Conservation (phyloP, 345 rosid species). For the Salix koriyanagi region DNA sequence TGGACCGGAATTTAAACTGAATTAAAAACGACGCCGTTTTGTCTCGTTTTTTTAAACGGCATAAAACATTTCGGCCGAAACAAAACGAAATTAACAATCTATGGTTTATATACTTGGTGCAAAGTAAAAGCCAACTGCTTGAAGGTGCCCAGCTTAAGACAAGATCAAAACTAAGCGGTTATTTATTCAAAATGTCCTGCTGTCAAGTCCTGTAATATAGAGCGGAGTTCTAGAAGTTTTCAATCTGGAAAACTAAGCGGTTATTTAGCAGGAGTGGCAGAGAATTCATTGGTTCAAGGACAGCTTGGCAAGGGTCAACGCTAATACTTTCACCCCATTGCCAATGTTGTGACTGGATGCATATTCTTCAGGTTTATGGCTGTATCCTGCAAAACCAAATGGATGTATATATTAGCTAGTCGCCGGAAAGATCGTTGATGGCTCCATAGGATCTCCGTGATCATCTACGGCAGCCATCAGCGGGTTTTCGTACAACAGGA, state of each 20-base stretch:
- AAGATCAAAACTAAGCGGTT: too few relatives aligned
- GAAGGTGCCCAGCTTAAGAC: too few relatives aligned
- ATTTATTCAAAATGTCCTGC: neutral
- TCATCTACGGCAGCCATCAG: neutral
- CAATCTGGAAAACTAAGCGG: neutral
- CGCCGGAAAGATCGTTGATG: neutral
- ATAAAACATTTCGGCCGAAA: too few relatives aligned
- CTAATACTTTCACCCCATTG: conserved; percentile 79
- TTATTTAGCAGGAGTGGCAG: neutral
- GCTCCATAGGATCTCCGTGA: neutral
- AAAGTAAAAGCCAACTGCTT: too few relatives aligned
- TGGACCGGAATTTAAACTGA: too few relatives aligned
- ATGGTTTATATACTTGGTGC: too few relatives aligned
- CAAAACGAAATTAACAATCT: too few relatives aligned
- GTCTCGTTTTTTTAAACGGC: too few relatives aligned
- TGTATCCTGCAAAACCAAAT: conserved; percentile 63
- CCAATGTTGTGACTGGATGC: conserved; percentile 60
- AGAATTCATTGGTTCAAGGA: conserved; percentile 33
- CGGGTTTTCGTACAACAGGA: neutral
- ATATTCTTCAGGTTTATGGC: conserved; percentile 91
- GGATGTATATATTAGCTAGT: neutral
- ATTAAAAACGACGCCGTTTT: too few relatives aligned
- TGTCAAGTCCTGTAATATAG: neutral
- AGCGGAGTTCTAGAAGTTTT: neutral
- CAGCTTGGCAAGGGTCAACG: conserved; percentile 70